Percentiles rank a stretch among this genome's conserved stretches.
phyloP scores from a whole-genome alignment of 2,329 filamentous ascomycete genomes.

The Fusarium brevicatenulatum region DNA sequence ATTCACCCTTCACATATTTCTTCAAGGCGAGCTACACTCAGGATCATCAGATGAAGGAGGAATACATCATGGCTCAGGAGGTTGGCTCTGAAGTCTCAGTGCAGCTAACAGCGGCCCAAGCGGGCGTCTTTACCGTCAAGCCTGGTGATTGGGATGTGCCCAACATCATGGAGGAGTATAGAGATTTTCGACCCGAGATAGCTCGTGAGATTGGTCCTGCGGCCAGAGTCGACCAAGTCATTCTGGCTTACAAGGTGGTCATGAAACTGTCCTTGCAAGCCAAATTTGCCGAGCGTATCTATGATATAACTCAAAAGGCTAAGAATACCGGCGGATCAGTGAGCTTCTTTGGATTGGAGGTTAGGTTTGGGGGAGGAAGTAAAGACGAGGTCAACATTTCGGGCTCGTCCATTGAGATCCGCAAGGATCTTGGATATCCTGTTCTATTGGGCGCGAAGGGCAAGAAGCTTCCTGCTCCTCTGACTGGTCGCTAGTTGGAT shows the following conservation, averaged over 20 bases:
- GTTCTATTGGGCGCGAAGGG: neutral
- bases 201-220: neutral
- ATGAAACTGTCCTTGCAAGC: neutral
- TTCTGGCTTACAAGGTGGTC: neutral
- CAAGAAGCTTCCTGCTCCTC: neutral
- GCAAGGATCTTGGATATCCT: neutral
- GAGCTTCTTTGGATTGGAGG: neutral
- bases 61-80: neutral
- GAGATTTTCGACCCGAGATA: rapidly evolving
- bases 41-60: neutral
- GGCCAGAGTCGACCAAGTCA: neutral
- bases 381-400: neutral
- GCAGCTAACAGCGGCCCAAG: neutral
- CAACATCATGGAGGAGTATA: neutral
- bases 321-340: neutral
- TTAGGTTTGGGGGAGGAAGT: neutral
- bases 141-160: neutral
- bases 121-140: neutral
- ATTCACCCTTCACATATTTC: neutral
- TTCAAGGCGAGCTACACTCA: rapidly evolving
- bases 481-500: neutral
- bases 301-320: neutral
- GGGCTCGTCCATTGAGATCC: neutral
- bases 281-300: rapidly evolving
- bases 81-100: neutral